These are phyloP conservation scores for Talaromyces trachyspermus DNA, from an alignment of 495 filamentous ascomycete genomes.

Conservation along the genomic window DNA sequence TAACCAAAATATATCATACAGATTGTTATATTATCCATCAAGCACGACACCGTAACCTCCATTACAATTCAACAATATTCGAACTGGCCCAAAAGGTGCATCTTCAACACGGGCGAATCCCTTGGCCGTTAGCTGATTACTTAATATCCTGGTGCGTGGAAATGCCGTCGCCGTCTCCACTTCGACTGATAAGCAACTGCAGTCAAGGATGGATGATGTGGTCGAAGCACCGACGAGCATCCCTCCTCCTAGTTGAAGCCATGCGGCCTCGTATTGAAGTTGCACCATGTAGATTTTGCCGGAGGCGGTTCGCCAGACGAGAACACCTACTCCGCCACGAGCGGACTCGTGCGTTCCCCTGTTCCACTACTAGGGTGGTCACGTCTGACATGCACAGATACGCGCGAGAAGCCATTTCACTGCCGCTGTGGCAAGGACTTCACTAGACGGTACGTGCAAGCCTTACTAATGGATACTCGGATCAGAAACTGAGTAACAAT, in stretches of 20 bases:
- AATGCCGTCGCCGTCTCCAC: conserved; percentile 3
- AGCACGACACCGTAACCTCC: too few species aligned
- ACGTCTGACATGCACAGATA: conserved; percentile 31
- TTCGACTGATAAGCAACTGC: background rate
- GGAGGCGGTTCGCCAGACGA: conserved; percentile 4
- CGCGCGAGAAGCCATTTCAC: conserved; percentile 48
- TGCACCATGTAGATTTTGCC: conserved; percentile 3
- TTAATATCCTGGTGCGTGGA: background rate
- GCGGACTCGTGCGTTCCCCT: conserved; percentile 42
- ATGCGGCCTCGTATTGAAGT: conserved; percentile 5
- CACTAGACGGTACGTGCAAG: conserved; percentile 31
- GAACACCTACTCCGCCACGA: conserved; percentile 50
- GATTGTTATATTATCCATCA: background rate
- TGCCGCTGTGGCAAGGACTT: conserved; percentile 49
- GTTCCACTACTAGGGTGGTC: conserved; percentile 12
- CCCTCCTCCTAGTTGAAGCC: background rate
- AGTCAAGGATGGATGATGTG: background rate
- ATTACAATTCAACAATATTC: background rate
- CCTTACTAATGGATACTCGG: conserved; percentile 38
- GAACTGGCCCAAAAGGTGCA: too few species aligned
- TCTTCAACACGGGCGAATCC: too few species aligned
- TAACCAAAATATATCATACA: background rate
- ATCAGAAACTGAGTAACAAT: conserved; percentile 30
- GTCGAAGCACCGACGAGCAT: too few species aligned
- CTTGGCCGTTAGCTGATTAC: too few species aligned